Percentiles rank a stretch among this genome's conserved stretches.
These are phyloP conservation scores for Dorcoceras hygrometricum DNA, from an alignment of 257 asterid species.

Conservation along the genomic window DNA sequence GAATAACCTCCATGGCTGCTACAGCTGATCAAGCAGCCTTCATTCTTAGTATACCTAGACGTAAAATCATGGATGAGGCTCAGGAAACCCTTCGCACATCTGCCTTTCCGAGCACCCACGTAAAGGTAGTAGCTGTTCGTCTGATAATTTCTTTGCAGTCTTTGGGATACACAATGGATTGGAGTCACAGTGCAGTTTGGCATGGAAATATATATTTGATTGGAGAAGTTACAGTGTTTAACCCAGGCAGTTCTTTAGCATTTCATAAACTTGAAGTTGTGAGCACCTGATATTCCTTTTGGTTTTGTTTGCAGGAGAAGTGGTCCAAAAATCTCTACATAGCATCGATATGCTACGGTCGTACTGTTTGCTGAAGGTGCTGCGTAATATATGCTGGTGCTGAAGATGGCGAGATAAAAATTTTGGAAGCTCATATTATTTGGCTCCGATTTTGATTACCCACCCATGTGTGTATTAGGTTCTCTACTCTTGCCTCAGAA, in stretches of 20 bases:
- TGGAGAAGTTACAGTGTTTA: not conserved
- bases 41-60: conserved; percentile 82
- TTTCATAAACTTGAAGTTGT: not conserved
- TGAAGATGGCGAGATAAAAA: conserved; percentile 5
- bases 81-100: conserved; percentile 96
- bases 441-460: conserved; percentile 11
- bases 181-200: not conserved
- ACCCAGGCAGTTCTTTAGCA: not conserved
- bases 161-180: not conserved
- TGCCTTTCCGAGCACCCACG: conserved; percentile 92
- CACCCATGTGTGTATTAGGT: conserved; percentile 11
- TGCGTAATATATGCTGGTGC: conserved; percentile 23
- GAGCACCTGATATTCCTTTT: conserved; percentile 13
- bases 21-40: conserved; percentile 92
- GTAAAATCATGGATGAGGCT: conserved; percentile 87
- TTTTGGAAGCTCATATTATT: conserved; percentile 23
- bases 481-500: not conserved
- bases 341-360: conserved; percentile 61
- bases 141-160: not conserved
- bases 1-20: conserved; percentile 95
- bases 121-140: conserved; percentile 33
- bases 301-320: conserved; percentile 46
- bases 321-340: conserved; percentile 72
- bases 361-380: conserved; percentile 56
- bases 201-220: not conserved